Evolutionary conservation across 1,139 yeast species (phyloP).

Genomic region (Suhomyces anneliseae): DNA sequence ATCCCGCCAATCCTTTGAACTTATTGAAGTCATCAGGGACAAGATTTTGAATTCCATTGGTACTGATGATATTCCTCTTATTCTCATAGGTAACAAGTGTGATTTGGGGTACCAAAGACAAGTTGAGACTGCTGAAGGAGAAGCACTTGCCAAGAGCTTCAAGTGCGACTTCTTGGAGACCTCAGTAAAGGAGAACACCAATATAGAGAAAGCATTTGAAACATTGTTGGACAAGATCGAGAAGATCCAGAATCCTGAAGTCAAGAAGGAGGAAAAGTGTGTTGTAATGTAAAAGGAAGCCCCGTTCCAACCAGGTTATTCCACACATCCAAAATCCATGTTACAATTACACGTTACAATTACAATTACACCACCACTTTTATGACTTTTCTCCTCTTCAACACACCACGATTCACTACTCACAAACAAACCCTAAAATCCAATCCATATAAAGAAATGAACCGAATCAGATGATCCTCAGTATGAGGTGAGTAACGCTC

Average conservation of each 20-base stretch:
- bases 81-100: conserved; percentile 80
- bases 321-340: too few species aligned
- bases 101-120: conserved; percentile 68
- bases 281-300: conserved; percentile 23
- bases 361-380: too few species aligned
- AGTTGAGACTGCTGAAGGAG: conserved; percentile 66
- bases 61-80: conserved; percentile 71
- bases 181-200: conserved; percentile 72
- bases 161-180: conserved; percentile 76
- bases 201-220: conserved; percentile 67
- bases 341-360: too few species aligned
- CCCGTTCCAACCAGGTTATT: too few species aligned
- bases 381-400: too few species aligned
- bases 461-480: too few species aligned
- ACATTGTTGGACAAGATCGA: conserved; percentile 72
- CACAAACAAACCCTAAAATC: too few species aligned
- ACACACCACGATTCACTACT: too few species aligned
- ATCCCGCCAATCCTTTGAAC: conserved; percentile 75
- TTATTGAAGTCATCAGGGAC: conserved; percentile 76
- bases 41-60: conserved; percentile 80
- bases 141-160: conserved; percentile 59
- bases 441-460: too few species aligned
- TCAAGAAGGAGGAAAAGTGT: conserved; percentile 41
- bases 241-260: conserved; percentile 50
- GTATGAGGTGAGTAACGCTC: too few species aligned